Base-by-base conservation (phyloP, 2,329 filamentous ascomycete species). In the Ophiostoma novo-ulmi region DNA sequence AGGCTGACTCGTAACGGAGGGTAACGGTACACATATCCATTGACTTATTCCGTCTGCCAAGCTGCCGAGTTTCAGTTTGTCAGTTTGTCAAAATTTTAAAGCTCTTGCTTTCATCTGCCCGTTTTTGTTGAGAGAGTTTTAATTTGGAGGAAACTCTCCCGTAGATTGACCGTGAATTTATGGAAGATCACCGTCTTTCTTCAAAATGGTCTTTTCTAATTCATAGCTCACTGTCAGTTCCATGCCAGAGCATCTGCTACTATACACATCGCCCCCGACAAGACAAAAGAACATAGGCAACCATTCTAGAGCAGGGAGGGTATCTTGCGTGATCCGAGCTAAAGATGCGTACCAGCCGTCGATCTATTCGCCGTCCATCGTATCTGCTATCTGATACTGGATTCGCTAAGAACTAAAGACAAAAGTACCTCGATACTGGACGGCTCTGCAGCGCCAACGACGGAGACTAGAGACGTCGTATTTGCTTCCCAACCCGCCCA, bases 311-410 rank as follows among this genome's bases (percentile, higher is more conserved):
- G 31, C 61, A 64, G 6, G 20, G 67, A 64, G 6, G 20, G 67
- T 36, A 67, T 35, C 69, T 72, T 72, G 71, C 71, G 71, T 72
- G 67, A 71, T 72, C 68, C 63, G 58, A 55, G 71, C 71, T 72
- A 72, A 71, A 44, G 44, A 72, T 22, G 61, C 52, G 52, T 22
- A 58, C 52, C 52, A 55, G 48, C n/a, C 67, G 71, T 68, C 61
- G 61, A 64, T 64, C 61, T 63, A 31, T 58, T 58, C n/a, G 48
- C 48, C 20, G 41, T 44, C 41, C 41, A 44, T 44, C 3, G 38
- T 39, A 11, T 20, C 11, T 48, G 14, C 44, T 48, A 48, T 48
- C 44, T 48, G 14, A 48, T 17, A 11, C 38, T 39, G 38, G 38
- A 11, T 39, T 39, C 7, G 38, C 38, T 39, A 39, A 39, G 17